phyloP scores from a whole-genome alignment of 495 filamentous ascomycete species.

The Penicillium paradoxum region DNA sequence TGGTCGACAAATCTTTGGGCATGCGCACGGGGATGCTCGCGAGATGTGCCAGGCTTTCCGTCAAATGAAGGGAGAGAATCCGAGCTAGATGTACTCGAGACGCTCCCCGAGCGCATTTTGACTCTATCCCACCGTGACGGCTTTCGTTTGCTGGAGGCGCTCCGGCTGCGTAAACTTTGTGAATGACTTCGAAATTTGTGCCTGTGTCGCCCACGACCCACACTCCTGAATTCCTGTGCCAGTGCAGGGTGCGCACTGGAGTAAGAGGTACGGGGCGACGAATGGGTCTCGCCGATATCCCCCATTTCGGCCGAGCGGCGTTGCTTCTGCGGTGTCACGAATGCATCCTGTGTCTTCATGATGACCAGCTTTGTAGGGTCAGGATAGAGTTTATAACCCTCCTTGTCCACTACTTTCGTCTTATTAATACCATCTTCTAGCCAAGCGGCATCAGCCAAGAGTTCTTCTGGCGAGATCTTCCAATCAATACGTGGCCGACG shows the following conservation, averaged over 20 bases:
- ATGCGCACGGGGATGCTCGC: not conserved
- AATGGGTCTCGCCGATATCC: conserved; percentile 13
- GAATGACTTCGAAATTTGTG: conserved; percentile 27
- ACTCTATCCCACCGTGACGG: conserved; percentile 22
- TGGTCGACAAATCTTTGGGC: conserved; percentile 4
- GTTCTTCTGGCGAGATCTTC: conserved; percentile 69
- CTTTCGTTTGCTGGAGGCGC: conserved; percentile 21
- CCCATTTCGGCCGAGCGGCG: conserved; percentile 11
- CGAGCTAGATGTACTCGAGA: conserved; percentile 28
- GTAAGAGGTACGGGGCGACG: conserved; percentile 28
- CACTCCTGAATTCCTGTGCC: conserved; percentile 27
- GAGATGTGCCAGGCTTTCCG: conserved; percentile 9
- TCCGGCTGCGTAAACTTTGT: conserved; percentile 23
- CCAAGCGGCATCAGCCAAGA: conserved; percentile 83
- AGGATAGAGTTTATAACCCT: conserved; percentile 66
- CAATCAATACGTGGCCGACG: conserved; percentile 72
- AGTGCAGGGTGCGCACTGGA: conserved; percentile 28
- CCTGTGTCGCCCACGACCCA: conserved; percentile 32
- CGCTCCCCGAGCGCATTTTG: conserved; percentile 26
- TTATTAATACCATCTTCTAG: conserved; percentile 73
- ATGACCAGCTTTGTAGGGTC: conserved; percentile 24
- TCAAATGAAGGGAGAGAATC: conserved; percentile 16
- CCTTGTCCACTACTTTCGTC: conserved; percentile 64
- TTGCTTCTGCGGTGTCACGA: conserved; percentile 10
- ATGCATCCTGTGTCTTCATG: conserved; percentile 13